These are phyloP conservation scores for Rhodomyrtus psidioides DNA, from an alignment of 441 rosid genomes.

Conservation along the genomic window DNA sequence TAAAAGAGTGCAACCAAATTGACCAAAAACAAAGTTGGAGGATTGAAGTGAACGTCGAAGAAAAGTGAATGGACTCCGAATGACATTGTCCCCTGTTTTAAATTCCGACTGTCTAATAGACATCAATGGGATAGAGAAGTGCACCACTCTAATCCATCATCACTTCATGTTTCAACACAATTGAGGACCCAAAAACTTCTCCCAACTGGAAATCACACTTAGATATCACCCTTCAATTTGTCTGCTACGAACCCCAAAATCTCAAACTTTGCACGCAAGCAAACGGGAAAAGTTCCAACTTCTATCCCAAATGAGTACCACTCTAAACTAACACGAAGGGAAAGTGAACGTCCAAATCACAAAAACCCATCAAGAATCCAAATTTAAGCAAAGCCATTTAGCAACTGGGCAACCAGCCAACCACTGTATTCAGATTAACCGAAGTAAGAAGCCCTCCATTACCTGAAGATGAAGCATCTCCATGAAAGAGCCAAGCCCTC, in stretches of 20 bases:
- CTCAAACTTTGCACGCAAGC: background rate
- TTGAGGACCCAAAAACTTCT: background rate
- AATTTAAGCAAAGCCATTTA: background rate
- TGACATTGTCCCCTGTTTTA: background rate
- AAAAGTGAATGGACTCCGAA: background rate
- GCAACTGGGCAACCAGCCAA: background rate
- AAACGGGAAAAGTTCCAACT: background rate
- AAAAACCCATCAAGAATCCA: background rate
- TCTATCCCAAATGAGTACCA: background rate
- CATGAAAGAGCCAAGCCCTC: conserved; percentile 11
- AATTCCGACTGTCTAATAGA: background rate
- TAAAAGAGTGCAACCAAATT: background rate
- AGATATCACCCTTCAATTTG: background rate
- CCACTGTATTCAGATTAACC: background rate
- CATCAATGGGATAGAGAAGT: background rate
- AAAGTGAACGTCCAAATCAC: background rate
- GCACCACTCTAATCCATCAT: background rate
- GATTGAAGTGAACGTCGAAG: background rate
- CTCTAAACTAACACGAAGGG: background rate
- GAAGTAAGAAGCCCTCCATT: background rate
- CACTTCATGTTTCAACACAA: background rate
- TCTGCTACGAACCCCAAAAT: background rate
- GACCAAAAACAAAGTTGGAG: background rate
- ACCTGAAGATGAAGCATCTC: conserved; percentile 29
- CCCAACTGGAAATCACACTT: background rate